Evolutionary conservation across 2,329 filamentous ascomycete species (phyloP).

Genomic region (Dothideomycetidae sp.): DNA sequence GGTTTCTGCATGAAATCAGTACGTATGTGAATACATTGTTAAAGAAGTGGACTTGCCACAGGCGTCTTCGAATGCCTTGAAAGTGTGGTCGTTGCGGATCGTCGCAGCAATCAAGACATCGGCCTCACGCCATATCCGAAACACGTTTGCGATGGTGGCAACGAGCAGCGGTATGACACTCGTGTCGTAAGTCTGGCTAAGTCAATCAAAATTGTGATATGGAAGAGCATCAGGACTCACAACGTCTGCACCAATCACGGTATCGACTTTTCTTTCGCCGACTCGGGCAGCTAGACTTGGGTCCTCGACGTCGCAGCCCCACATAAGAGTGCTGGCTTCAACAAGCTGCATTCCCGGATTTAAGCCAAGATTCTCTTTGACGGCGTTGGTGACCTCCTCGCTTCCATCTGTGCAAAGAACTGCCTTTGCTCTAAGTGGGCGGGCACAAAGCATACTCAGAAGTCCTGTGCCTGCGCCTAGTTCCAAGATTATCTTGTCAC

Average conservation of each 20-base stretch:
- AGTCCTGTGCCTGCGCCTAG: slow-evolving; percentile 66
- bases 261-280: slow-evolving; percentile 37
- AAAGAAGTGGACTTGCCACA: slow-evolving; percentile 39
- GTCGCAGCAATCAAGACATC: slow-evolving; percentile 55
- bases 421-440: slow-evolving; percentile 43
- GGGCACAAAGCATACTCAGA: slow-evolving; percentile 58
- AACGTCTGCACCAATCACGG: slow-evolving; percentile 62
- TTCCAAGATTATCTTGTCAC: slow-evolving; percentile 49
- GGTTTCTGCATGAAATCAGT: slow-evolving; percentile 14
- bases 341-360: slow-evolving; percentile 45
- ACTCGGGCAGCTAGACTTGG: slow-evolving; percentile 40
- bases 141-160: slow-evolving; percentile 48
- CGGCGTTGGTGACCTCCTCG: slow-evolving; percentile 52
- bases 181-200: slow-evolving; percentile 51
- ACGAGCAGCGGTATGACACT: slow-evolving; percentile 49
- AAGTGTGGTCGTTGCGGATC: slow-evolving; percentile 56
- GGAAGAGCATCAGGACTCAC: slow-evolving; percentile 23
- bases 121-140: slow-evolving; percentile 41
- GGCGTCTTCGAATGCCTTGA: slow-evolving; percentile 45
- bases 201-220: neutral
- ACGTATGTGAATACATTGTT: neutral
- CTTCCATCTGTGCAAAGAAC: slow-evolving; percentile 63
- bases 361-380: slow-evolving; percentile 53
- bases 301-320: slow-evolving; percentile 47
- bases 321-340: slow-evolving; percentile 42